A percentile compares a stretch with the other conserved stretches of the same genome.
These are phyloP conservation scores for Teunomyces cretensis DNA, from an alignment of 805 yeast genomes.

Conservation along the genomic window DNA sequence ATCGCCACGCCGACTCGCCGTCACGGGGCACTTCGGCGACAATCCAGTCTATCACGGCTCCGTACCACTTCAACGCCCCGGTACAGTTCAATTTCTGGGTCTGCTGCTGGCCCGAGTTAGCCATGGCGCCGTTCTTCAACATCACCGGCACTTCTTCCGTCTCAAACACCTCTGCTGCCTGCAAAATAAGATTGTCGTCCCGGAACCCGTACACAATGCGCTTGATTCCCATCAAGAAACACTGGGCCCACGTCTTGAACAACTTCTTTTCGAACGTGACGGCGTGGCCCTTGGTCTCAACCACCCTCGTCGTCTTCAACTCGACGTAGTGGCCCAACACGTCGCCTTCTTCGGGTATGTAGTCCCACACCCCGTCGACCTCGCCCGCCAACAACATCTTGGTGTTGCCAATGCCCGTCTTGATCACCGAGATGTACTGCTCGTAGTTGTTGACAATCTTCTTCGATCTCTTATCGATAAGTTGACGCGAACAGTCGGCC, in stretches of 20 bases:
- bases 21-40: constrained; percentile 49
- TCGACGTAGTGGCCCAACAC: constrained; percentile 78
- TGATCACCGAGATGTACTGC: constrained; percentile 79
- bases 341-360: constrained; percentile 54
- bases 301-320: constrained; percentile 66
- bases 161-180: constrained; percentile 68
- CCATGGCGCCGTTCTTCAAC: constrained; percentile 50
- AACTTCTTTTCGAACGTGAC: constrained; percentile 72
- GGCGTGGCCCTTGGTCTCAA: constrained; percentile 58
- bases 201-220: constrained; percentile 82
- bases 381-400: constrained; percentile 80
- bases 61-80: constrained; percentile 82
- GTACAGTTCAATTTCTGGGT: constrained; percentile 61
- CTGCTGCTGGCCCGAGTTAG: constrained; percentile 12
- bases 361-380: constrained; percentile 88
- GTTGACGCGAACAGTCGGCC: constrained; percentile 61
- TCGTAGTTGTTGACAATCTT: constrained; percentile 65
- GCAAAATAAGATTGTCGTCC: constrained; percentile 64
- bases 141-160: constrained; percentile 78
- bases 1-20: constrained; percentile 49
- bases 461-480: constrained; percentile 65
- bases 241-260: constrained; percentile 87
- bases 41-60: constrained; percentile 81
- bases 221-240: constrained; percentile 84
- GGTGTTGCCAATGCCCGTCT: constrained; percentile 77